phyloP scores from a whole-genome alignment of 2,329 filamentous ascomycete genomes.

The Ceratocystis papillata region DNA sequence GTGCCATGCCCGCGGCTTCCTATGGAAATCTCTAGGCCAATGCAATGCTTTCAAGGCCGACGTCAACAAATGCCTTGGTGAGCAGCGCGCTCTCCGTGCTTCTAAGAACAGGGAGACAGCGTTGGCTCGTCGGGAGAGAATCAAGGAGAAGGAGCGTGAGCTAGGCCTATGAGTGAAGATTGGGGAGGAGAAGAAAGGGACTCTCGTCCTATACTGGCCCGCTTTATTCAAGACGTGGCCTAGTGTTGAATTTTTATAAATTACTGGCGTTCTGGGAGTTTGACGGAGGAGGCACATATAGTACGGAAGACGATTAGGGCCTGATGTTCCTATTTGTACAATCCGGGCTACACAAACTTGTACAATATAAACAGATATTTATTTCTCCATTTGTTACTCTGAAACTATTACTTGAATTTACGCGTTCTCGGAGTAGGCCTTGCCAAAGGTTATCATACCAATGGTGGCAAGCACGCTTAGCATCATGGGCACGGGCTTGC shows the following conservation, averaged over 20 bases:
- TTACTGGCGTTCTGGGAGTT: constrained; percentile 19
- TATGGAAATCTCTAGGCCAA: constrained; percentile 81
- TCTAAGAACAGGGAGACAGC: constrained; percentile 59
- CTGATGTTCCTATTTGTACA: not conserved
- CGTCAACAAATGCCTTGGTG: constrained; percentile 74
- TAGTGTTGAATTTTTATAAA: constrained; percentile 4
- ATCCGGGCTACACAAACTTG: not conserved
- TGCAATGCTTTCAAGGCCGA: constrained; percentile 79
- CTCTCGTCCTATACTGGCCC: not conserved
- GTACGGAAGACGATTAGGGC: not conserved
- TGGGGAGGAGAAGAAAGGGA: not conserved
- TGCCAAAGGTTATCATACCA: constrained; percentile 70
- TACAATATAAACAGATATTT: constrained; percentile 15
- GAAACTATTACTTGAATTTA: constrained; percentile 26
- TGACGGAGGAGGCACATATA: not conserved
- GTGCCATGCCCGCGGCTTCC: constrained; percentile 84
- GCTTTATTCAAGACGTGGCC: too few species aligned
- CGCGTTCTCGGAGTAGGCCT: constrained; percentile 44
- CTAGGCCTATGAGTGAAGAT: constrained; percentile 31
- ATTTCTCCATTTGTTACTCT: not conserved
- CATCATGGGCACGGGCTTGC: constrained; percentile 73
- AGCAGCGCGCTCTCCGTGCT: constrained; percentile 68
- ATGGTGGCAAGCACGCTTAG: constrained; percentile 69
- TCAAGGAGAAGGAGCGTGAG: constrained; percentile 60
- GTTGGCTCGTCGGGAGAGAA: constrained; percentile 57